Percentiles rank a stretch among this genome's conserved stretches.
Conservation (phyloP, 129 eudicot genomes). For the Arctium minus region DNA sequence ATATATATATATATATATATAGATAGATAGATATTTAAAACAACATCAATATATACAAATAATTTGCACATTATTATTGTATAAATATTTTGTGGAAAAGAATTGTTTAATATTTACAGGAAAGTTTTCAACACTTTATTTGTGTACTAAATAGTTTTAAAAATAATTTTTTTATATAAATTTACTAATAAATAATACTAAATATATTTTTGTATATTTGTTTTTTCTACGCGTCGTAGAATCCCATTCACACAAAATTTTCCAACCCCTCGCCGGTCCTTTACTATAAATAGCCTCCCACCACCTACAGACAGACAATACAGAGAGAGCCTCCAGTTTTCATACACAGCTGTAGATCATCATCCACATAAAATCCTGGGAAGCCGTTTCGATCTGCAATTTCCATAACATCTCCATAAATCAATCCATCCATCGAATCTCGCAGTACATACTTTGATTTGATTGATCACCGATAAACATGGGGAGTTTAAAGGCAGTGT, state of each 20-base stretch:
- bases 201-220: too few species aligned
- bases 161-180: not conserved
- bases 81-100: not conserved
- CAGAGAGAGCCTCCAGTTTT: not conserved
- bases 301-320: constrained; percentile 4
- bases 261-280: not conserved
- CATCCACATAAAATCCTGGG: constrained; percentile 6
- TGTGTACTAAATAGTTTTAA: not conserved
- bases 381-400: not conserved
- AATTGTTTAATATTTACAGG: not conserved
- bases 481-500: constrained; percentile 77
- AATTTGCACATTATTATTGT: not conserved
- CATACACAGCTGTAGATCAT: constrained; percentile 12
- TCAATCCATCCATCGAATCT: constrained; percentile 2
- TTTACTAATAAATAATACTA: not conserved
- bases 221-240: not conserved
- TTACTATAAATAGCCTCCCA: constrained; percentile 11
- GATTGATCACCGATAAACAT: constrained; percentile 21
- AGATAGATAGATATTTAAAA: too few species aligned
- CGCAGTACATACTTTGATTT: not conserved
- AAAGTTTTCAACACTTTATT: not conserved
- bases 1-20: too few species aligned
- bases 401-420: not conserved
- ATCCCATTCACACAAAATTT: not conserved
- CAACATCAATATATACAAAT: not conserved